Evolutionary conservation across 306 rosid genomes (phyloP), one percentile per base, ranked within the genome.

Genomic region (Fagus crenata): DNA sequence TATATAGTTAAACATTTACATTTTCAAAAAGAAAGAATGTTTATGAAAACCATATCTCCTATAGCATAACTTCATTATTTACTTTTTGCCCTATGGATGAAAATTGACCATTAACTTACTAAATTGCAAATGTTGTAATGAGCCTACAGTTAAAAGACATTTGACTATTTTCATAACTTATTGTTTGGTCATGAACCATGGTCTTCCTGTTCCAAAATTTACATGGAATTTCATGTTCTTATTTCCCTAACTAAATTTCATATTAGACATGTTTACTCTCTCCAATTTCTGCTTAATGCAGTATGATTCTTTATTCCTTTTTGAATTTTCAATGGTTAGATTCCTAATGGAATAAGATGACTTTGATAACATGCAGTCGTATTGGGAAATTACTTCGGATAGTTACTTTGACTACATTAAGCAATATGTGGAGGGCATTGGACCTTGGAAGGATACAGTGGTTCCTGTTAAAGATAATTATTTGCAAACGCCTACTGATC

Each of bases 361-460:
- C 69, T 49, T 43, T 67, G 41, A 72, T 77, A 37, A 74, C 73
- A 71, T 86, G 93, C 96, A 93, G 97, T 81, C 98, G 17, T 93
- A 91, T 77, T 91, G 93, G 96, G 96, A 93, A 80, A 93, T 93
- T 71, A 93, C 92, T 65, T 93, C 97, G 15, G 96, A 91, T 82
- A 39, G 54, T 36, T 93, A 93, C 83, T 75, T 93, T 15, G 81
- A 77, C 82, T 93, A 83, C 84, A 93, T 93, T 60, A 88, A 85
- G 46, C 71, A 89, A 22, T 90, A 91, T 83, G 96, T 91, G 60
- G 89, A 91, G 28, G 98, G 98, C 65, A 93, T 93, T 74, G 98
- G 98, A 77, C 98, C 97, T 59, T 91, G 97, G 98, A 93, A 93
- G 83, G 98, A 93, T 74, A 91, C 97, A 0, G 42, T 93, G 46